A percentile compares a stretch with the other conserved stretches of the same genome.
These are phyloP conservation scores for Trichosanthes cucumerina DNA, from an alignment of 306 rosid genomes.

Conservation along the genomic window DNA sequence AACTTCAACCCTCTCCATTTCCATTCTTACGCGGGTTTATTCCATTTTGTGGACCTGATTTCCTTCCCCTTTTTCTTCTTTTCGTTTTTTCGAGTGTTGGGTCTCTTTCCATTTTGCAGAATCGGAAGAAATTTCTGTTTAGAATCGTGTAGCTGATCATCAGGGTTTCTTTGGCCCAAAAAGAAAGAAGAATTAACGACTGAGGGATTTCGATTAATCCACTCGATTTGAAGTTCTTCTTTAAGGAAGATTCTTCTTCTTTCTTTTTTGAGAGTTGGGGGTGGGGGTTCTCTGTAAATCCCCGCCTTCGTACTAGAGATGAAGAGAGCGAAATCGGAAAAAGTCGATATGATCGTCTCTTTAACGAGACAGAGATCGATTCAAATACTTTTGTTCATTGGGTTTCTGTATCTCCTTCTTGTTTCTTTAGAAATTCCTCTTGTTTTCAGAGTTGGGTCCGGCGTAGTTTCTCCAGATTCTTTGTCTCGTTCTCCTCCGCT, in stretches of 20 bases:
- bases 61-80: neutral
- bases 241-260: neutral
- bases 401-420: conserved; percentile 40
- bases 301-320: conserved; percentile 19
- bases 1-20: neutral
- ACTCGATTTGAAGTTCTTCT: neutral
- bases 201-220: neutral
- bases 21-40: neutral
- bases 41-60: neutral
- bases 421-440: conserved; percentile 66
- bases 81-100: neutral
- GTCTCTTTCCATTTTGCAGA: neutral
- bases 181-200: neutral
- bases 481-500: conserved; percentile 28
- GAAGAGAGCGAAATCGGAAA: conserved; percentile 50
- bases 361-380: conserved; percentile 55
- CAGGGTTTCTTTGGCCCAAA: neutral
- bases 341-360: conserved; percentile 28
- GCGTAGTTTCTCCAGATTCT: conserved; percentile 26
- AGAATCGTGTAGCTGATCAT: neutral
- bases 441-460: conserved; percentile 41
- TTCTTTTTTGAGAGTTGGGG: neutral
- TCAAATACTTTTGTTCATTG: conserved; percentile 46
- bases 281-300: neutral
- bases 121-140: neutral